Conservation (phyloP, 2,329 filamentous ascomycete species). For the Alternaria hordeiaustralica region DNA sequence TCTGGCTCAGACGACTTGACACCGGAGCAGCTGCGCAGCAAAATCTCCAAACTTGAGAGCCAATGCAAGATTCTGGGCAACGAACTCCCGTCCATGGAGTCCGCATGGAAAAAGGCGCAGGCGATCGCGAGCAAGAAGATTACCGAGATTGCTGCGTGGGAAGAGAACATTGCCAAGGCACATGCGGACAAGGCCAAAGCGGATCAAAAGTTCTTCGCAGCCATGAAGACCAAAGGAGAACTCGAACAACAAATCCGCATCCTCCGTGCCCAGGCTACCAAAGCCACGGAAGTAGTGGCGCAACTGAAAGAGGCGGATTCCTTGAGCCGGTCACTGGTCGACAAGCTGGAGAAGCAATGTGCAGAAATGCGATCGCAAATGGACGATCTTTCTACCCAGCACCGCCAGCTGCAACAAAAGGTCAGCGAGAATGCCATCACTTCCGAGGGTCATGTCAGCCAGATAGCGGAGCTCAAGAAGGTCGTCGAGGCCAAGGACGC, state of each 20-base stretch:
- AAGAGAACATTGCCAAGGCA: slow-evolving; percentile 77
- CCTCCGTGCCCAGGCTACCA: slow-evolving; percentile 81
- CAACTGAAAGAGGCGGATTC: slow-evolving; percentile 91
- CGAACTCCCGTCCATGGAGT: slow-evolving; percentile 87
- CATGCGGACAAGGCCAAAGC: slow-evolving; percentile 92
- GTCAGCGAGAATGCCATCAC: slow-evolving; percentile 72
- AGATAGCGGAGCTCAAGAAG: slow-evolving; percentile 77
- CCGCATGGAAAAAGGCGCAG: slow-evolving; percentile 88
- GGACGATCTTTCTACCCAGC: slow-evolving; percentile 71
- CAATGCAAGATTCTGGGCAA: slow-evolving; percentile 85
- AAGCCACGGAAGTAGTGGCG: slow-evolving; percentile 91
- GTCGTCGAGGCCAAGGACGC: slow-evolving; percentile 79
- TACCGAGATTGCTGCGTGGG: slow-evolving; percentile 73
- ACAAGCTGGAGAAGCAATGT: slow-evolving; percentile 90
- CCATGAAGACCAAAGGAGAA: slow-evolving; percentile 91
- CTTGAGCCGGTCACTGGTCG: slow-evolving; percentile 74
- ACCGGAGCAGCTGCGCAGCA: slow-evolving; percentile 74
- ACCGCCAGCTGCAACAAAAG: slow-evolving; percentile 76
- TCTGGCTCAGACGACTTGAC: slow-evolving; percentile 65
- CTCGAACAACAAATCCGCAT: slow-evolving; percentile 80
- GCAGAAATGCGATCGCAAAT: slow-evolving; percentile 82
- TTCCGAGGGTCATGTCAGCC: slow-evolving; percentile 74
- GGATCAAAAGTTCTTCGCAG: slow-evolving; percentile 96
- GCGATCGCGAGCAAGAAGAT: slow-evolving; percentile 86
- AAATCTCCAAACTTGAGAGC: slow-evolving; percentile 75